Conservation (phyloP, 768 basidiomycete genomes). For the Mycena leptocephala region DNA sequence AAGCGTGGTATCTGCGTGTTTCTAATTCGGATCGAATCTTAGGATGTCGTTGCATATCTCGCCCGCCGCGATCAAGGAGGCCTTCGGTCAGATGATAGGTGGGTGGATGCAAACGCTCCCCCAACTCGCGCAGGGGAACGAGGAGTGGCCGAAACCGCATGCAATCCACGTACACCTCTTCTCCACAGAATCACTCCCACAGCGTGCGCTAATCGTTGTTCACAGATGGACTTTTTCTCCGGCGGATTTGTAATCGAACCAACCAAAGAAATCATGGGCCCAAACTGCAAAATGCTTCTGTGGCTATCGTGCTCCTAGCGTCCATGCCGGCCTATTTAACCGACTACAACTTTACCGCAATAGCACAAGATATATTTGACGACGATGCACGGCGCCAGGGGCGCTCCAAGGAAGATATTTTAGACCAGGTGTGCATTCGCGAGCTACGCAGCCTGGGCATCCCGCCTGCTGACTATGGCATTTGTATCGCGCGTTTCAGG, state of each 20-base stretch:
- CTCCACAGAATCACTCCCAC: neutral
- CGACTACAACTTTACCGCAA: slow-evolving; percentile 13
- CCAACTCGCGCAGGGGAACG: neutral
- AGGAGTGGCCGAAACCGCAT: slow-evolving; percentile 13
- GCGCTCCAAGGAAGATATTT: slow-evolving; percentile 18
- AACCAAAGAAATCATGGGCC: slow-evolving; percentile 13
- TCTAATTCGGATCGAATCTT: neutral
- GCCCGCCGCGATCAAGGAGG: neutral
- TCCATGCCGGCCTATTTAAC: neutral
- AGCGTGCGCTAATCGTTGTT: neutral
- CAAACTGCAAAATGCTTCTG: slow-evolving; percentile 14
- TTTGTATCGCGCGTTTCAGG: neutral
- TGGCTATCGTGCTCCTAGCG: neutral
- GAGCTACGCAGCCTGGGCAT: neutral
- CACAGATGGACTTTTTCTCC: slow-evolving; percentile 12
- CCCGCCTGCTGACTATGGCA: neutral
- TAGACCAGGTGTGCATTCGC: neutral
- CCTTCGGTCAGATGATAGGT: neutral
- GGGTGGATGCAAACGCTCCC: slow-evolving; percentile 11
- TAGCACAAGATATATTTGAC: slow-evolving; percentile 5
- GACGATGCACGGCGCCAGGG: slow-evolving; percentile 12
- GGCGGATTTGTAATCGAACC: slow-evolving; percentile 3
- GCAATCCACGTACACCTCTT: slow-evolving; percentile 7
- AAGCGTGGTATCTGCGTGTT: too few species aligned
- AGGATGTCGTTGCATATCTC: neutral